Evolutionary conservation across 768 basidiomycete species (phyloP).

Genomic region (Coprinellus micaceus): DNA sequence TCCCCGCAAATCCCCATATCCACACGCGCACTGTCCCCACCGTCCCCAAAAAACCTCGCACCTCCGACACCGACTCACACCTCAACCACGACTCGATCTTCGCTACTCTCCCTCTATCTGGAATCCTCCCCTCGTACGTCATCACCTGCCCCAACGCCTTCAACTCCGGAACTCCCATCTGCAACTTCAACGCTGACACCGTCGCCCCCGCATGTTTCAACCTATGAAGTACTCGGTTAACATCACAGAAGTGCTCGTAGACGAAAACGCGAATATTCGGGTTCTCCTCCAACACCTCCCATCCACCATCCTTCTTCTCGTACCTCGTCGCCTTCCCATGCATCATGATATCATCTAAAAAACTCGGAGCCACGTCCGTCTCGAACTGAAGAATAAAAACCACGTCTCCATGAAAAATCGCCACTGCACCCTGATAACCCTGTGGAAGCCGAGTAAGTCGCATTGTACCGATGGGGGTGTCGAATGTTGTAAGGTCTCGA

Average conservation of each 20-base stretch:
- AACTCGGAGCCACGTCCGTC: constrained; percentile 20
- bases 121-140: constrained; percentile 27
- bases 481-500: constrained; percentile 38
- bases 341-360: constrained; percentile 23
- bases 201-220: constrained; percentile 28
- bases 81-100: constrained; percentile 25
- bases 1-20: constrained; percentile 20
- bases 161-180: constrained; percentile 14
- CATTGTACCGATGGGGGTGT: constrained; percentile 28
- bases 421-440: constrained; percentile 23
- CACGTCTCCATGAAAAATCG: constrained; percentile 23
- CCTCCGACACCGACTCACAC: constrained; percentile 12
- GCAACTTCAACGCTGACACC: constrained; percentile 21
- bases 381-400: constrained; percentile 27
- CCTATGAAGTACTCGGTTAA: constrained; percentile 31
- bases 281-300: constrained; percentile 5
- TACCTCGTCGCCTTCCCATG: constrained; percentile 22
- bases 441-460: constrained; percentile 32
- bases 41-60: constrained; percentile 24
- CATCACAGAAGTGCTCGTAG: constrained; percentile 32
- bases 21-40: constrained; percentile 19
- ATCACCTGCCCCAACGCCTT: constrained; percentile 33
- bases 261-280: constrained; percentile 25
- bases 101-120: constrained; percentile 19
- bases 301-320: constrained; percentile 5